Conservation (phyloP, 75 land plant species). For the Ceratopteris richardii region DNA sequence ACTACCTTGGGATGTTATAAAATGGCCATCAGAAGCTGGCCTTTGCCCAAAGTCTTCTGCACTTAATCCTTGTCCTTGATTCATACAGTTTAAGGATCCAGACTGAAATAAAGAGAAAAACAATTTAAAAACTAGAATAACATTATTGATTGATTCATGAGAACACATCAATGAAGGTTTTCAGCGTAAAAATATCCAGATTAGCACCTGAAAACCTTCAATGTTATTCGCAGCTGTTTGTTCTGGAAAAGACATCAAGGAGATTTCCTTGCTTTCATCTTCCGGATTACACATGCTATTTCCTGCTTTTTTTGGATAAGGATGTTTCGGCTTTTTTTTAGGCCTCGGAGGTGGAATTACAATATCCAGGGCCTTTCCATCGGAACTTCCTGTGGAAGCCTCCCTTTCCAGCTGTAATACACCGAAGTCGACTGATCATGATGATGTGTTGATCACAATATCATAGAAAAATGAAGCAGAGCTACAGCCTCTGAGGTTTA, state of each 20-base stretch:
- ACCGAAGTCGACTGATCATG: no score
- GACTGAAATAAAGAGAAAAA: no score
- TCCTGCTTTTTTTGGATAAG: conserved; percentile 70
- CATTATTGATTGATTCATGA: neutral
- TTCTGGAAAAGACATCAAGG: neutral
- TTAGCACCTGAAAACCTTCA: neutral
- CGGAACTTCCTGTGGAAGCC: conserved; percentile 15
- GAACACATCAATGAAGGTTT: neutral
- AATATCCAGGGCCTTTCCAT: conserved; percentile 31
- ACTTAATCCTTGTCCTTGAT: no score
- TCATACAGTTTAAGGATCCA: no score
- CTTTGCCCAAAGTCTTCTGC: no score
- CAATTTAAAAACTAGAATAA: no score
- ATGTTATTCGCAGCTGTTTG: neutral
- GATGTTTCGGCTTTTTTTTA: conserved; percentile 79
- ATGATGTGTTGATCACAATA: no score
- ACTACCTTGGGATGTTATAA: neutral
- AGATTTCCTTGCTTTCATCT: neutral
- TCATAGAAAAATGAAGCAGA: no score
- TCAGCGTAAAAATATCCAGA: neutral
- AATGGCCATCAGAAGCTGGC: neutral
- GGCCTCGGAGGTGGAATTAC: conserved; percentile 94
- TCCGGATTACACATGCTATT: neutral
- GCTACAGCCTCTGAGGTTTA: no score
- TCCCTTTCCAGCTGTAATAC: conserved; percentile 45